Conservation (phyloP, 1,284 basidiomycete species). For the Amylostereum areolatum region DNA sequence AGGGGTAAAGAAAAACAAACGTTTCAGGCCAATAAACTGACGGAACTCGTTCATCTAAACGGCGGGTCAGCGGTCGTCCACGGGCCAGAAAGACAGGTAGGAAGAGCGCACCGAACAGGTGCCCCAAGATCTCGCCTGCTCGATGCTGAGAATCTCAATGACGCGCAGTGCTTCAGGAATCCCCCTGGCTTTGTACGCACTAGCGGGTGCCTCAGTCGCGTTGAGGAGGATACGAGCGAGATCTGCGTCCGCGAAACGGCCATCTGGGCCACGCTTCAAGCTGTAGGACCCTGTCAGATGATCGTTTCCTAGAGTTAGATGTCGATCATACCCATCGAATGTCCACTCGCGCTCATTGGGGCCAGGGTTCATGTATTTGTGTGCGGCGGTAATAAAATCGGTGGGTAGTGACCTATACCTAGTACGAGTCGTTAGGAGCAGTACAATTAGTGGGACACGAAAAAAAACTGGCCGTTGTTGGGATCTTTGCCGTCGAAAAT, state of each 20-base stretch:
- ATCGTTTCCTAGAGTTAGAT: too few relatives aligned
- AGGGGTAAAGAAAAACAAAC: conserved; percentile 18
- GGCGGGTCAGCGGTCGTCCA: not conserved
- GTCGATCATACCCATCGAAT: conserved; percentile 40
- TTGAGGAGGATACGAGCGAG: conserved; percentile 62
- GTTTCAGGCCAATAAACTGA: conserved; percentile 45
- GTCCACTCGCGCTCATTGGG: conserved; percentile 43
- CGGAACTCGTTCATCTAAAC: conserved; percentile 59
- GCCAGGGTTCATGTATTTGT: conserved; percentile 28
- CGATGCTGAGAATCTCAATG: conserved; percentile 70
- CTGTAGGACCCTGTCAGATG: conserved; percentile 22
- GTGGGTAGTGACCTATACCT: conserved; percentile 31
- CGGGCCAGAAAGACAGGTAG: not conserved
- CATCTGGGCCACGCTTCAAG: conserved; percentile 44
- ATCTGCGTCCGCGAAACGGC: conserved; percentile 64
- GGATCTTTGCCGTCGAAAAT: conserved; percentile 38
- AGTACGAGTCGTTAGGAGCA: not conserved
- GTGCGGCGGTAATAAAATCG: conserved; percentile 37
- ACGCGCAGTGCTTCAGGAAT: conserved; percentile 63
- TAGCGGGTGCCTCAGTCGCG: conserved; percentile 61
- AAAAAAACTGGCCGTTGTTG: conserved; percentile 5
- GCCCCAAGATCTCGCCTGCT: conserved; percentile 68
- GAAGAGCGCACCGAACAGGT: conserved; percentile 54
- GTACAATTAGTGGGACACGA: not conserved
- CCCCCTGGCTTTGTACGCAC: conserved; percentile 72